phyloP scores from a whole-genome alignment of 2,329 filamentous ascomycete species.

The Gliomastix tumulicola region DNA sequence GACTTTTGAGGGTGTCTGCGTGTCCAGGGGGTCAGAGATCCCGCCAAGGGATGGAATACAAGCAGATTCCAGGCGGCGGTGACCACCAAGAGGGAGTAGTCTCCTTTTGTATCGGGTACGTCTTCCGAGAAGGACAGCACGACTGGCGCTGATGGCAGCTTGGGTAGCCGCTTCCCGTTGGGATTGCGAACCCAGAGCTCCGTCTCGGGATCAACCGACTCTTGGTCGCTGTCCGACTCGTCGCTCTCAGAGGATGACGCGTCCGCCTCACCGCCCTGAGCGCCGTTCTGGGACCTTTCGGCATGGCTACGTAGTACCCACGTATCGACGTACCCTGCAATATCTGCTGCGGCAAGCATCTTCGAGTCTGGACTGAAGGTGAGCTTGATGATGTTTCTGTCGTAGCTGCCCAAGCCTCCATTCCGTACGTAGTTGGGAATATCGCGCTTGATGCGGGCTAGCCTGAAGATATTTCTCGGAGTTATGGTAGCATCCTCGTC shows the following conservation, averaged over 20 bases:
- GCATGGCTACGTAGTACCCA: slow-evolving; percentile 60
- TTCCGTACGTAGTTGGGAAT: slow-evolving; percentile 49
- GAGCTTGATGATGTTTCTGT: slow-evolving; percentile 65
- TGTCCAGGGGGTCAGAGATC: slow-evolving; percentile 78
- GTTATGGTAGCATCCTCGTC: slow-evolving; percentile 14
- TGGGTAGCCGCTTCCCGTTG: slow-evolving; percentile 60
- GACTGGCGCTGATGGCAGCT: slow-evolving; percentile 56
- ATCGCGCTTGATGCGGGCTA: slow-evolving; percentile 45
- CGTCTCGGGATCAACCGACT: slow-evolving; percentile 23
- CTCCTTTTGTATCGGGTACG: slow-evolving; percentile 25
- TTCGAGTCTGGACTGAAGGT: slow-evolving; percentile 76
- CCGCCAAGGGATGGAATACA: slow-evolving; percentile 72
- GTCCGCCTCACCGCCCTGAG: slow-evolving; percentile 24
- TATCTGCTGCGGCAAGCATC: slow-evolving; percentile 71
- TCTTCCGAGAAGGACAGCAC: slow-evolving; percentile 61
- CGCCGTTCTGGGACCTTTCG: slow-evolving; percentile 18
- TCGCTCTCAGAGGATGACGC: slow-evolving; percentile 27
- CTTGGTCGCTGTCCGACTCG: slow-evolving; percentile 36
- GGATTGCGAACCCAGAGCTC: slow-evolving; percentile 72
- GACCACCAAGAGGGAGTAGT: slow-evolving; percentile 45
- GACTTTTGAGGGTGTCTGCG: slow-evolving; percentile 70
- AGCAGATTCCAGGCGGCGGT: slow-evolving; percentile 59
- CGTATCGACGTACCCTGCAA: slow-evolving; percentile 80
- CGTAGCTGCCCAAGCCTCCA: slow-evolving; percentile 67
- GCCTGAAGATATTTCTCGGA: slow-evolving; percentile 29